phyloP scores from a whole-genome alignment of 2,329 filamentous ascomycete species.

The Aspergillus ochraceus region DNA sequence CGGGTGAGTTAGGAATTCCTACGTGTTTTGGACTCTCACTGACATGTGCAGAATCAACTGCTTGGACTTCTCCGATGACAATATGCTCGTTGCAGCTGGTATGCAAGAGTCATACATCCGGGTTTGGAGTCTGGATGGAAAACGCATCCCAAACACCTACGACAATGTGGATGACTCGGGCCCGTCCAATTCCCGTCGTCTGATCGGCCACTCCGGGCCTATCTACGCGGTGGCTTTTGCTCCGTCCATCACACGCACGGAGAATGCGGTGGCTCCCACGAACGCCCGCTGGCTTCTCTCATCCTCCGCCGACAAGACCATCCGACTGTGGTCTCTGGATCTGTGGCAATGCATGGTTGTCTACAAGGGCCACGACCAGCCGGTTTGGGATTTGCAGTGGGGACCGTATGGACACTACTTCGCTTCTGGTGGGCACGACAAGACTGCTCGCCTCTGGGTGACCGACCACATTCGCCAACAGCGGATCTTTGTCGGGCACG shows the following conservation, averaged over 20 bases:
- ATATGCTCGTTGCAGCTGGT: constrained; percentile 80
- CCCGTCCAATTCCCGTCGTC: constrained; percentile 69
- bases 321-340: constrained; percentile 91
- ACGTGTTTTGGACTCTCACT: not conserved
- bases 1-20: constrained; percentile 56
- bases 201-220: constrained; percentile 85
- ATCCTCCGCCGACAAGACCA: constrained; percentile 79
- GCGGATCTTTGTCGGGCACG: constrained; percentile 86
- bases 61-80: constrained; percentile 92
- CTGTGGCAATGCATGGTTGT: constrained; percentile 89
- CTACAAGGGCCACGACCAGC: constrained; percentile 89
- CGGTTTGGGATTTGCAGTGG: constrained; percentile 86
- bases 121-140: constrained; percentile 88
- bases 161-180: constrained; percentile 60
- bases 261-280: constrained; percentile 54
- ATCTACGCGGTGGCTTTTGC: constrained; percentile 91
- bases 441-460: constrained; percentile 85
- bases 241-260: constrained; percentile 58
- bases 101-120: constrained; percentile 95
- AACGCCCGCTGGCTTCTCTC: constrained; percentile 79
- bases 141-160: constrained; percentile 69
- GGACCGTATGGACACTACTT: constrained; percentile 96
- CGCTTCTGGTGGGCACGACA: constrained; percentile 80
- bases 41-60: constrained; percentile 69
- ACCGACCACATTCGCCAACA: constrained; percentile 90